A percentile compares a stretch with the other conserved stretches of the same genome.
These are phyloP conservation scores for Clitoria ternatea DNA, from an alignment of 306 rosid species.

Conservation along the genomic window DNA sequence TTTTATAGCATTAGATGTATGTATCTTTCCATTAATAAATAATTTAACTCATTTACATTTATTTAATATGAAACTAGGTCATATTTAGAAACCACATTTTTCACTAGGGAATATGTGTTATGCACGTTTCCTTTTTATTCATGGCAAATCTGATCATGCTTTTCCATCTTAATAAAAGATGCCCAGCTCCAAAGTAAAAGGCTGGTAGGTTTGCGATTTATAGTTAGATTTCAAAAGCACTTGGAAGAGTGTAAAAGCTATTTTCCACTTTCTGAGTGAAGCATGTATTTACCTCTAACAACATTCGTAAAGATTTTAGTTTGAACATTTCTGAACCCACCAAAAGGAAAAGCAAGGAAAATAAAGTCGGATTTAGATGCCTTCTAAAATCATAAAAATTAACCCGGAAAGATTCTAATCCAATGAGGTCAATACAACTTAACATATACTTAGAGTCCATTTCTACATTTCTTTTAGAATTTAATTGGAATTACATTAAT, in stretches of 20 bases:
- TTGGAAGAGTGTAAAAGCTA: conserved; percentile 16
- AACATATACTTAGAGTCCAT: background rate
- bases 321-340: background rate
- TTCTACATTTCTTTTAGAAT: too few species aligned
- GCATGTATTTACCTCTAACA: background rate
- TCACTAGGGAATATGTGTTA: conserved; percentile 20
- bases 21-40: too few species aligned
- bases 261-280: background rate
- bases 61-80: too few species aligned
- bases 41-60: too few species aligned
- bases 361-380: background rate
- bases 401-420: background rate
- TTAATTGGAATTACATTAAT: too few species aligned
- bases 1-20: too few species aligned
- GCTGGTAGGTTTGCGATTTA: background rate
- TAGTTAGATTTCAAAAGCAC: conserved; percentile 24
- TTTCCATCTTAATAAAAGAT: conserved; percentile 14
- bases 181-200: conserved; percentile 16
- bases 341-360: background rate
- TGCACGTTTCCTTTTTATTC: conserved; percentile 16
- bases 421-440: background rate
- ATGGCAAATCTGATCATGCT: background rate
- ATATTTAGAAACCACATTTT: background rate
- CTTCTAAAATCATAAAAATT: background rate
- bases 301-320: background rate